Percentiles rank a stretch among this genome's conserved stretches.
Evolutionary conservation across 495 filamentous ascomycete species (phyloP).

Genomic region (Elaphomyces granulatus): DNA sequence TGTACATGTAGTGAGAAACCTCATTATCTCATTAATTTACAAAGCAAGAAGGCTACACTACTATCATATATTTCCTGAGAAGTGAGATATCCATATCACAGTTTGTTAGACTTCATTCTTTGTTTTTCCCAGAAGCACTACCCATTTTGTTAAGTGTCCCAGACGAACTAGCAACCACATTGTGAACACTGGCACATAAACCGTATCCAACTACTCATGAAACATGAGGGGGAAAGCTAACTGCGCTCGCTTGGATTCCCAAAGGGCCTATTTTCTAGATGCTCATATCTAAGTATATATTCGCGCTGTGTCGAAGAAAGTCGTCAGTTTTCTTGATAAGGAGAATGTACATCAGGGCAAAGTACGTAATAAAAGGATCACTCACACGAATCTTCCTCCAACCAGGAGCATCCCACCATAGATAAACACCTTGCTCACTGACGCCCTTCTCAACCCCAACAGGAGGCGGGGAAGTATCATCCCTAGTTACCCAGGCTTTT

Average conservation of each 20-base stretch:
- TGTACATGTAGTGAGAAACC: too few species aligned
- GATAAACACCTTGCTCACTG: slow-evolving; percentile 74
- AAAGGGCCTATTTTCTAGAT: slow-evolving; percentile 48
- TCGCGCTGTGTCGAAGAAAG: slow-evolving; percentile 40
- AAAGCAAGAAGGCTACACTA: too few species aligned
- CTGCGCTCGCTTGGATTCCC: slow-evolving; percentile 22
- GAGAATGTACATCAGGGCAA: too few species aligned
- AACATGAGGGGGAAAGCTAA: slow-evolving; percentile 25
- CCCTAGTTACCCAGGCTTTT: slow-evolving; percentile 82
- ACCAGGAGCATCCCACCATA: slow-evolving; percentile 70
- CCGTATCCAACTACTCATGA: slow-evolving; percentile 27
- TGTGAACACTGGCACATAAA: too few species aligned
- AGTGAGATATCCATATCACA: too few species aligned
- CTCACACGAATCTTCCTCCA: slow-evolving; percentile 77
- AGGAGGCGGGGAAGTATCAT: slow-evolving; percentile 55
- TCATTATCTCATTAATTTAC: too few species aligned
- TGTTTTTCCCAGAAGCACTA: too few species aligned
- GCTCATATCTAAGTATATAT: slow-evolving; percentile 63
- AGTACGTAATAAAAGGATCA: slow-evolving; percentile 10
- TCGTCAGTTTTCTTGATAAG: slow-evolving; percentile 2
- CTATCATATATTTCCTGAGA: too few species aligned
- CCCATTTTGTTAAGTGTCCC: too few species aligned
- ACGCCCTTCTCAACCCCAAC: slow-evolving; percentile 42
- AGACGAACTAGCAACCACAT: too few species aligned
- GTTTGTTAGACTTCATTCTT: too few species aligned